Conservation (phyloP, 2,329 filamentous ascomycete genomes). For the Phyllosticta citribraziliensis region DNA sequence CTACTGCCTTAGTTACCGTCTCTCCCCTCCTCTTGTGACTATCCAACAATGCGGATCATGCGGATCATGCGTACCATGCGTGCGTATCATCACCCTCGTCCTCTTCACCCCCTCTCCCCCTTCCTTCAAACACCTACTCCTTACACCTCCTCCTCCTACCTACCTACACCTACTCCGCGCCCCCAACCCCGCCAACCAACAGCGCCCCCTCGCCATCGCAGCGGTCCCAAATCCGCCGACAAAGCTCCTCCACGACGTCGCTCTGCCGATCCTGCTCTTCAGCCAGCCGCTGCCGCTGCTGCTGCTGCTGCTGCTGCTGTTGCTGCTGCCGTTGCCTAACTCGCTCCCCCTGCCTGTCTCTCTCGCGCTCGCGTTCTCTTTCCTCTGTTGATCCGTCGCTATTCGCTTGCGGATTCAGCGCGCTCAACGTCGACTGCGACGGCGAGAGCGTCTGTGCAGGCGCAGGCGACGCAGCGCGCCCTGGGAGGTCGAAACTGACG, state of each 20-base stretch:
- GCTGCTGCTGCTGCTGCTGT: conserved; percentile 18
- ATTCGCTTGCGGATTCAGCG: too few species aligned
- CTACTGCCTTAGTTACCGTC: too few species aligned
- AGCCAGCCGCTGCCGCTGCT: neutral
- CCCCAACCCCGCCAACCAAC: neutral
- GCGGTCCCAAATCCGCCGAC: conserved; percentile 29
- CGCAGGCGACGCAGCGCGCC: neutral
- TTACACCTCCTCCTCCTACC: conserved; percentile 25
- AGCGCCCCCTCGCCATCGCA: neutral
- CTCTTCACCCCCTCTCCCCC: conserved; percentile 18
- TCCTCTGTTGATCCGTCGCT: too few species aligned
- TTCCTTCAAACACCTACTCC: too few species aligned
- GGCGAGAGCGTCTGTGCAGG: too few species aligned
- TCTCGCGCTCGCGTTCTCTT: neutral
- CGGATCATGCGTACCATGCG: too few species aligned
- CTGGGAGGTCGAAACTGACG: conserved; percentile 7
- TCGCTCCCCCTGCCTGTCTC: conserved; percentile 10
- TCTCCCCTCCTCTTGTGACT: too few species aligned
- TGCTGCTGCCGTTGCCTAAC: conserved; percentile 22
- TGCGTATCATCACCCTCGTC: too few species aligned
- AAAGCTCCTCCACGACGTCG: conserved; percentile 28
- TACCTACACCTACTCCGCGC: neutral
- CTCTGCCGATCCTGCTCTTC: neutral
- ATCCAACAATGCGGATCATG: too few species aligned
- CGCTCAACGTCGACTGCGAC: too few species aligned